phyloP scores from a whole-genome alignment of 306 rosid genomes.

The Purshia tridentata region DNA sequence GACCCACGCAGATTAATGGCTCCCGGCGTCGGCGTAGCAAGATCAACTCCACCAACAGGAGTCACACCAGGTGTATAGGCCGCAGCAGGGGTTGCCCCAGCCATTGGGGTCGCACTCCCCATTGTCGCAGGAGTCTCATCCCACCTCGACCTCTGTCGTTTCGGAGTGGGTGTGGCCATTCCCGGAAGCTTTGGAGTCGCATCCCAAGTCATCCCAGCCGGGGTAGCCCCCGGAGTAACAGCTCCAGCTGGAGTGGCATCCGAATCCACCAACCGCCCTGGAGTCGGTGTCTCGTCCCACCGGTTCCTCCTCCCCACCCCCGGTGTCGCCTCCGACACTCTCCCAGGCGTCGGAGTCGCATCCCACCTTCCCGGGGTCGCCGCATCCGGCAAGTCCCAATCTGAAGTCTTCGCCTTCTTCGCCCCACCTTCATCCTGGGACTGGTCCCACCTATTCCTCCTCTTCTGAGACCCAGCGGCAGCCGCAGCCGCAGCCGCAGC shows the following conservation, averaged over 20 bases:
- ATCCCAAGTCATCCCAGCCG: constrained; percentile 82
- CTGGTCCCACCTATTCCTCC: constrained; percentile 73
- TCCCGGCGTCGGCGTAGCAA: constrained; percentile 68
- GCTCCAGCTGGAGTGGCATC: constrained; percentile 73
- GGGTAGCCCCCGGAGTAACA: constrained; percentile 72
- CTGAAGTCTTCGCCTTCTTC: constrained; percentile 37
- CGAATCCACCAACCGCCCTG: constrained; percentile 57
- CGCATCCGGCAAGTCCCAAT: constrained; percentile 66
- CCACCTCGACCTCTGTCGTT: constrained; percentile 72
- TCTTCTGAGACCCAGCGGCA: constrained; percentile 40
- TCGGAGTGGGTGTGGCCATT: constrained; percentile 70
- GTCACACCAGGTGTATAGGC: constrained; percentile 72
- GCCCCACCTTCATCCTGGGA: constrained; percentile 62
- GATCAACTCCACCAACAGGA: constrained; percentile 67
- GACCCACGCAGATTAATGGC: constrained; percentile 59
- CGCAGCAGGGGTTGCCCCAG: constrained; percentile 66
- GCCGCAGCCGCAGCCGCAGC: constrained; percentile 13
- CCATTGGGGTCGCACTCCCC: constrained; percentile 73
- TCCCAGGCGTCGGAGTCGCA: constrained; percentile 61
- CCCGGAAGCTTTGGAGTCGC: constrained; percentile 71
- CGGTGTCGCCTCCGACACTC: constrained; percentile 58
- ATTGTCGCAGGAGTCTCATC: constrained; percentile 75
- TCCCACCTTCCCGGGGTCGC: constrained; percentile 66
- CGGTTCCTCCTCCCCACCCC: constrained; percentile 63
- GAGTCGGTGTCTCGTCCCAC: constrained; percentile 80